Evolutionary conservation across 768 basidiomycete species (phyloP).

Genomic region (Hericium coralloides): DNA sequence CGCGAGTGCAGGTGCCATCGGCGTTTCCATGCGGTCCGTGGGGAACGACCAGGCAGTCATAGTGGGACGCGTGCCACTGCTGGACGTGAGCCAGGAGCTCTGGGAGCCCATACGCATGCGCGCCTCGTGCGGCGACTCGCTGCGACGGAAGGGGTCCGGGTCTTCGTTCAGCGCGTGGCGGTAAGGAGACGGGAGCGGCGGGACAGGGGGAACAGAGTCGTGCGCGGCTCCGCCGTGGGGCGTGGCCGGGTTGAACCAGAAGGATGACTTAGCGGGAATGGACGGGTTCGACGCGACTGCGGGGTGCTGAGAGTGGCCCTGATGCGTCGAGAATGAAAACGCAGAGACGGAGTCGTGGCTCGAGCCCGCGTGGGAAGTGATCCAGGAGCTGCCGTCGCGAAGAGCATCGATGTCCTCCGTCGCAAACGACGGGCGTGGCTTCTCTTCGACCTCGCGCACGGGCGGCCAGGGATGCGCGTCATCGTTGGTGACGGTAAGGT

Average conservation of each 20-base stretch:
- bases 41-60: conserved; percentile 67
- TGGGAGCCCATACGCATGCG: conserved; percentile 53
- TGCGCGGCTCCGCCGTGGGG: conserved; percentile 24
- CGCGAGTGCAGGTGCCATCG: conserved; percentile 28
- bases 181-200: conserved; percentile 49
- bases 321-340: conserved; percentile 68
- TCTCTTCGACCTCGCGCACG: conserved; percentile 39
- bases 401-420: conserved; percentile 68
- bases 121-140: conserved; percentile 33
- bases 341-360: conserved; percentile 52
- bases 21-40: conserved; percentile 26
- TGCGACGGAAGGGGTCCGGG: conserved; percentile 58
- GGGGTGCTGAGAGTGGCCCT: conserved; percentile 35
- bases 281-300: conserved; percentile 25
- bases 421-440: conserved; percentile 52
- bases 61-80: conserved; percentile 46
- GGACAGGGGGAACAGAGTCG: conserved; percentile 45
- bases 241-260: conserved; percentile 48
- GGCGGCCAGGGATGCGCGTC: conserved; percentile 54
- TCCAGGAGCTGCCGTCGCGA: conserved; percentile 74
- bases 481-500: conserved; percentile 47
- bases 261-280: conserved; percentile 43
- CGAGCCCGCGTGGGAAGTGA: conserved; percentile 54
- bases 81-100: conserved; percentile 67
- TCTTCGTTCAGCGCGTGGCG: conserved; percentile 31